Evolutionary conservation across 129 eudicot species (phyloP), one percentile per base, ranked within the genome.

Genomic region (Sambucus nigra): DNA sequence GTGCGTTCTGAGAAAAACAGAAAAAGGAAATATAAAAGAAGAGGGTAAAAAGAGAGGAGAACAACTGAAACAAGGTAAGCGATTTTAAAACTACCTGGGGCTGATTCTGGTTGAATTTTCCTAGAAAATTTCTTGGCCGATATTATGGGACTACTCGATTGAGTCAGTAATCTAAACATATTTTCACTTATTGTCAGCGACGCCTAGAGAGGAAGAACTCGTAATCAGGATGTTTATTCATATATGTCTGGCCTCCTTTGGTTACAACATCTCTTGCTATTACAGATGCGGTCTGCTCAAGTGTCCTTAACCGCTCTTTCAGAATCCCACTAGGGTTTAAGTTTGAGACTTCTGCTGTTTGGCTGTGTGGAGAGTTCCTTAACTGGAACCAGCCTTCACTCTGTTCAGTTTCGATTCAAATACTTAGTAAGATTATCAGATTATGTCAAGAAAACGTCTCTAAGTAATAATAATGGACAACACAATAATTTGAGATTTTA

Each of bases 161-260:
- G 35, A 29, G 35, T 8, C 8, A 15, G 9, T 35, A 7, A 35
- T 35, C 42, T 35, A 8, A 35, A 35, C 42, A 35, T 35, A 35
- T 1, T 12, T 35, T n/a, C n/a, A 35, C 11, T 38, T 55, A 21
- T 41, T 13, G 25, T 64, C 28, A 65, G 44, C 50, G 26, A 35
- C 44, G 48, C 44, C 72, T 57, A 15, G 72, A 57, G 38, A 66
- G 65, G 41, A 66, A 66, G 65, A 66, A 66, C 65, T 66, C 72
- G 17, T 66, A 66, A 50, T 66, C 72, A 23, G 72, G 65, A 14
- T 66, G 72, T 27, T 51, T 48, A 35, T 66, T 66, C 17, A 25
- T 35, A 10, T n/a, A 33, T 11, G 58, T 56, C 40, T 66, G 18
- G 1, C 48, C 57, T 13, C 72, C 65, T 56, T 21, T 57, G 9